phyloP scores from a whole-genome alignment of 202 grass and related monocot species.

The Panicum virgatum region DNA sequence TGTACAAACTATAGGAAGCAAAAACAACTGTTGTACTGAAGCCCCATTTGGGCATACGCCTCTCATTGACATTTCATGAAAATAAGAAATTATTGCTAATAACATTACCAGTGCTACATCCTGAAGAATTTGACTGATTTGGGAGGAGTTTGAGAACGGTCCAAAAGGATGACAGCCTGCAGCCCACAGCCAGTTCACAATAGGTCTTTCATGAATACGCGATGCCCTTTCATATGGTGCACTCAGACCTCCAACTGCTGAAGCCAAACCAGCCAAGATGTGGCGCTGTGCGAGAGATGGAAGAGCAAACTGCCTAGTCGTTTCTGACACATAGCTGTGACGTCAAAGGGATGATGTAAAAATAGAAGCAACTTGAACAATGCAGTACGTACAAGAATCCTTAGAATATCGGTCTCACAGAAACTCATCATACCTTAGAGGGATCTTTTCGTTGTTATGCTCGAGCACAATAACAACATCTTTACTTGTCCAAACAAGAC shows the following conservation, averaged over 20 bases:
- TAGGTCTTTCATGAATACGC: conserved; percentile 83
- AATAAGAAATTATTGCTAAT: neutral
- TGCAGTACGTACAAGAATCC: conserved; percentile 6
- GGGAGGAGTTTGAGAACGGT: conserved; percentile 93
- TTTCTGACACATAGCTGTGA: conserved; percentile 99
- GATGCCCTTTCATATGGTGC: conserved; percentile 94
- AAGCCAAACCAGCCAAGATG: conserved; percentile 91
- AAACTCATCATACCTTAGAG: conserved; percentile 71
- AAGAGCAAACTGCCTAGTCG: conserved; percentile 71
- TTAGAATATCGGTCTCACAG: neutral
- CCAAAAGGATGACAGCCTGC: conserved; percentile 96
- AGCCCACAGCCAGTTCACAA: conserved; percentile 91
- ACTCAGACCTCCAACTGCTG: conserved; percentile 81
- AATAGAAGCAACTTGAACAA: conserved; percentile 25
- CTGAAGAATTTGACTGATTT: conserved; percentile 93
- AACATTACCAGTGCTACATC: conserved; percentile 89
- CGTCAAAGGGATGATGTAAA: conserved; percentile 21
- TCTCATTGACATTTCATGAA: conserved; percentile 6
- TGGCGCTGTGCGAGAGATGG: conserved; percentile 83
- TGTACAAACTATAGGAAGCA: conserved; percentile 23
- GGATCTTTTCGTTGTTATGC: conserved; percentile 85
- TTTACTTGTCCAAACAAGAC: conserved; percentile 98
- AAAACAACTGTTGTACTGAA: neutral
- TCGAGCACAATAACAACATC: conserved; percentile 97
- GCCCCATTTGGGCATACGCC: neutral